Conservation (phyloP, 2,329 filamentous ascomycete species). For the Trichoderma atrobrunneum region DNA sequence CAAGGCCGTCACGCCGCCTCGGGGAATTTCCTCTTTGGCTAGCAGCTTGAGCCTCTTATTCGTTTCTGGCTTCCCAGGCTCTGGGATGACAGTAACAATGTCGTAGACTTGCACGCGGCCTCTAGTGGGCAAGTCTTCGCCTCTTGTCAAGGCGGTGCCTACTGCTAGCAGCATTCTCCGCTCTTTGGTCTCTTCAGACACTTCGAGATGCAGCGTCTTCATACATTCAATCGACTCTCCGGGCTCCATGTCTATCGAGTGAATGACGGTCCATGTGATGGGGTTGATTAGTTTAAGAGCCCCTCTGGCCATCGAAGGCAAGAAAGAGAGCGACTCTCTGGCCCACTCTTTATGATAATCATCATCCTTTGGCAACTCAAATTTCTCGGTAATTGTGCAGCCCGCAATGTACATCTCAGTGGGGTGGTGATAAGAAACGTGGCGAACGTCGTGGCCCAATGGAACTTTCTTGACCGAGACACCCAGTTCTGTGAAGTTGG, state of each 20-base stretch:
- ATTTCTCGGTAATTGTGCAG: constrained; percentile 65
- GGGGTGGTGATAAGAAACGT: constrained; percentile 72
- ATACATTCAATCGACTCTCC: constrained; percentile 79
- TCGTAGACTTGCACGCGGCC: constrained; percentile 90
- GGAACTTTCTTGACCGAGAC: constrained; percentile 71
- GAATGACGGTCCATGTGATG: constrained; percentile 72
- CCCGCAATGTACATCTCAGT: constrained; percentile 74
- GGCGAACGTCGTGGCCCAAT: constrained; percentile 67
- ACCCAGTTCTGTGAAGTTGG: constrained; percentile 70
- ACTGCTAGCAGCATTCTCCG: constrained; percentile 78
- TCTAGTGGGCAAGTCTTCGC: constrained; percentile 84
- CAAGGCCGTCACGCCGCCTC: constrained; percentile 84
- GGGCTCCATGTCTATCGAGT: constrained; percentile 68
- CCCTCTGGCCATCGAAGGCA: constrained; percentile 69
- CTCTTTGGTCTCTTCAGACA: constrained; percentile 88
- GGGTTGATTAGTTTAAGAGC: constrained; percentile 77
- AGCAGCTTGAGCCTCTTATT: constrained; percentile 82
- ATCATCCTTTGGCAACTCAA: constrained; percentile 83
- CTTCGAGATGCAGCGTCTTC: constrained; percentile 78
- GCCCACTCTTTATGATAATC: constrained; percentile 80
- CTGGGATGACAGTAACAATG: constrained; percentile 85
- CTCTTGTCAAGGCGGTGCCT: constrained; percentile 80
- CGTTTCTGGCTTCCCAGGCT: constrained; percentile 81
- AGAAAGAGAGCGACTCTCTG: constrained; percentile 62
- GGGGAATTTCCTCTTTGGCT: constrained; percentile 84